These are phyloP conservation scores for Periconia digitata DNA, from an alignment of 2,329 filamentous ascomycete species.

Conservation along the genomic window DNA sequence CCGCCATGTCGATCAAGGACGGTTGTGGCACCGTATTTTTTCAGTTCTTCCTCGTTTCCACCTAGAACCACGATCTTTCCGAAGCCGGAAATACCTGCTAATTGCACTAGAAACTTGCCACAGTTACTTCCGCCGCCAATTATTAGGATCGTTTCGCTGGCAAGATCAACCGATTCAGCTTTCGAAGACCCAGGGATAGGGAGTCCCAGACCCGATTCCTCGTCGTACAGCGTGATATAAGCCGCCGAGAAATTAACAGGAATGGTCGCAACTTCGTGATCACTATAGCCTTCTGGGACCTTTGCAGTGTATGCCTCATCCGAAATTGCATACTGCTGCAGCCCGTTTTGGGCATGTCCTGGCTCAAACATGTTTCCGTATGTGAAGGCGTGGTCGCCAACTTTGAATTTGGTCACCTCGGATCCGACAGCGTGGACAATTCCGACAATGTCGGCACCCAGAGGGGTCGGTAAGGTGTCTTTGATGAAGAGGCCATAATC, in stretches of 20 bases:
- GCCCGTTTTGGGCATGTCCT: conserved; percentile 18
- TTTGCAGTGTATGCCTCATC: conserved; percentile 32
- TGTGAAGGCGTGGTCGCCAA: conserved; percentile 60
- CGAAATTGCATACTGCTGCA: conserved; percentile 45
- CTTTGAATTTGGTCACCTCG: conserved; percentile 55
- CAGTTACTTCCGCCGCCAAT: conserved; percentile 41
- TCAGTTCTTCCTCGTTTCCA: conserved; percentile 35
- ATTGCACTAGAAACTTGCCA: conserved; percentile 37
- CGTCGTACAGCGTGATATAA: conserved; percentile 40
- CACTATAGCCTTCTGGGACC: conserved; percentile 37
- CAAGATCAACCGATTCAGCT: conserved; percentile 25
- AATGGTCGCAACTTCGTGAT: conserved; percentile 42
- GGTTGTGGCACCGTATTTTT: conserved; percentile 44
- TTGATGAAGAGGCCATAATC: conserved; percentile 42
- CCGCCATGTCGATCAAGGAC: conserved; percentile 44
- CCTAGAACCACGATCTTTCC: conserved; percentile 45
- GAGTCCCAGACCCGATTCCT: conserved; percentile 19
- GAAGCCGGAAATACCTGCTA: conserved; percentile 41
- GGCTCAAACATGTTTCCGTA: conserved; percentile 22
- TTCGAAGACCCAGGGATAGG: conserved; percentile 27
- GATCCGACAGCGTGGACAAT: conserved; percentile 52
- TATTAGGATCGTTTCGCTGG: conserved; percentile 26
- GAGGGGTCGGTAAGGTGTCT: conserved; percentile 33
- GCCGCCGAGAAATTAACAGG: conserved; percentile 42
- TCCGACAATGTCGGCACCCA: conserved; percentile 51